Evolutionary conservation across 139 green algal genomes (phyloP), one percentile per base, ranked within the genome.

Genomic region (Picochlorum costavermella): DNA sequence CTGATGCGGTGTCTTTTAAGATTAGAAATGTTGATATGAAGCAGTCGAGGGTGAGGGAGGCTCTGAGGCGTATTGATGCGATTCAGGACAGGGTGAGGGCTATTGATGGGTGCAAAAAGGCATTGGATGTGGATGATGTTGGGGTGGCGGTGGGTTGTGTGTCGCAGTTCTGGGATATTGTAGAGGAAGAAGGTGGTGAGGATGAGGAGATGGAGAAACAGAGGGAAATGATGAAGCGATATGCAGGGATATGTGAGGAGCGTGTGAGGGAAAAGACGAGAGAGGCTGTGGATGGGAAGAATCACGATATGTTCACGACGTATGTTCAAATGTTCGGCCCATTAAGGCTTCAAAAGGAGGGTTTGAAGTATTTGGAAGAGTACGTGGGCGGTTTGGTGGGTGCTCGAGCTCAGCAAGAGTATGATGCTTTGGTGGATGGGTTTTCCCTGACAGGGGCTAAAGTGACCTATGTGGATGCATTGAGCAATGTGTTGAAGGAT

Each of bases 1-100:
- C 90, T 6, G 83, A 93, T 50, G 77, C 81, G 33, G 94, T 97
- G 33, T 90, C 81, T 69, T 72, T 74, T 50, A 95, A 91, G 66
- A 84, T 95, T 26, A 53, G 76, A 12, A 71, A 92, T 55, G 71
- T 97, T 20, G 88, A 97, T 75, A 57, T 70, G 5, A 83, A 81
- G 13, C 86, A 95, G 68, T 83, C 72, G 0, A 75, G 78, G 16
- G 85, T 96, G 29, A 60, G 77, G 16, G 50, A 63, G 23, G 78
- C 79, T 11, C 64, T 93, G 30, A 56, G 48, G 2, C 55, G 73
- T 16, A 92, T 93, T 37, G 73, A 79, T 33, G 68, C 83, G 26
- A 84, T 95, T 20, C 60, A 95, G 30, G 90, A 96, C 65, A 75
- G 90, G 30, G 77, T 76, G 20, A 76, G 75, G 23, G 87, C 81